Conservation (phyloP, 2,329 filamentous ascomycete genomes). For the Aspergillus tubingensis region DNA sequence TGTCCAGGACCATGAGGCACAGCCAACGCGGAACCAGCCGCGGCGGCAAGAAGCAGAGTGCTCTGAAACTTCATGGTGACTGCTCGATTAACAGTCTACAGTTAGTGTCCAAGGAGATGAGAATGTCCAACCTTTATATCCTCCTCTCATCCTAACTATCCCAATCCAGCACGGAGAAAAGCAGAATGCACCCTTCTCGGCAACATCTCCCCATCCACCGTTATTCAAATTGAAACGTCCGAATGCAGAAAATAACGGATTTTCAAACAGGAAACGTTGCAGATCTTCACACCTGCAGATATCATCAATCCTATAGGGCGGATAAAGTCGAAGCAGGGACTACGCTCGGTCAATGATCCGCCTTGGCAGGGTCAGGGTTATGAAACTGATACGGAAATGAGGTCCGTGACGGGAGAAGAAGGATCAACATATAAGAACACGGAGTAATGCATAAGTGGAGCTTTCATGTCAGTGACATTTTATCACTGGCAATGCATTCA, state of each 20-base stretch:
- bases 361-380: background rate
- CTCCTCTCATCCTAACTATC: background rate
- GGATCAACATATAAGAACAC: background rate
- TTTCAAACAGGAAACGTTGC: background rate
- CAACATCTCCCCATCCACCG: too few relatives aligned
- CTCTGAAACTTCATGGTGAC: constrained; percentile 26
- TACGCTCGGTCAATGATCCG: background rate
- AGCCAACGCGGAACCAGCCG: constrained; percentile 27
- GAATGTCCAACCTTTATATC: too few relatives aligned
- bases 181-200: too few relatives aligned
- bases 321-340: background rate
- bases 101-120: too few relatives aligned
- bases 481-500: background rate
- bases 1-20: constrained; percentile 21
- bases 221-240: too few relatives aligned
- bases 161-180: background rate
- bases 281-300: background rate
- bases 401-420: background rate
- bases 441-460: background rate
- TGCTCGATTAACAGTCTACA: background rate
- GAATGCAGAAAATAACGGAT: background rate
- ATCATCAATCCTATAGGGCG: background rate
- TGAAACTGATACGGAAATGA: background rate
- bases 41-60: constrained; percentile 26
- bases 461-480: background rate